Conservation (phyloP, 148 eudicot genomes). For the Vaccinium vitisidaea region DNA sequence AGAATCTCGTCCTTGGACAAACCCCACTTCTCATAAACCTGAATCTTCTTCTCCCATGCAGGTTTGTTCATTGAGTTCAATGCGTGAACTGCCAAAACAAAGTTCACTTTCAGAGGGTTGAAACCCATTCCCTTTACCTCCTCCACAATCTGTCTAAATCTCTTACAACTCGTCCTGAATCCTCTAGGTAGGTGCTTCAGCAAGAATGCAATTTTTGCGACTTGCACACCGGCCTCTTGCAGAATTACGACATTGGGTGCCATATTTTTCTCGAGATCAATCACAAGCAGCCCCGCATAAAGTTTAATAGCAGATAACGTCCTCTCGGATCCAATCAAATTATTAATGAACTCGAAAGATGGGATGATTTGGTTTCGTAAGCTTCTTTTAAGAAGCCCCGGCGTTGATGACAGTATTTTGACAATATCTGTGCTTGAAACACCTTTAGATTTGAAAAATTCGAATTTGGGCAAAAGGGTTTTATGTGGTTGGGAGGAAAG, state of each 20-base stretch:
- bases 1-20: conserved; percentile 23
- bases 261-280: neutral
- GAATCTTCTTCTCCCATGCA: conserved; percentile 21
- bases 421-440: neutral
- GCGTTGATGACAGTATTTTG: neutral
- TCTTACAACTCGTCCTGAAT: neutral
- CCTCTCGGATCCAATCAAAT: neutral
- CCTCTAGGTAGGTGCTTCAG: conserved; percentile 10
- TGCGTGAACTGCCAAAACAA: conserved; percentile 13
- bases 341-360: neutral
- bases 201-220: conserved; percentile 1
- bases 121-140: conserved; percentile 29
- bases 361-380: neutral
- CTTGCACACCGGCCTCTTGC: conserved; percentile 9
- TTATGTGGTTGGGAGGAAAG: neutral
- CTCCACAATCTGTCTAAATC: conserved; percentile 16
- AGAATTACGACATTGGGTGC: neutral
- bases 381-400: neutral
- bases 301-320: neutral
- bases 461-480: neutral
- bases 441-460: neutral
- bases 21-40: conserved; percentile 28
- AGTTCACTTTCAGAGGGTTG: neutral
- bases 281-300: neutral
- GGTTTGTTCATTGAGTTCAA: conserved; percentile 7